Evolutionary conservation across 2,329 filamentous ascomycete species (phyloP).

Genomic region (Alternaria burnsii): DNA sequence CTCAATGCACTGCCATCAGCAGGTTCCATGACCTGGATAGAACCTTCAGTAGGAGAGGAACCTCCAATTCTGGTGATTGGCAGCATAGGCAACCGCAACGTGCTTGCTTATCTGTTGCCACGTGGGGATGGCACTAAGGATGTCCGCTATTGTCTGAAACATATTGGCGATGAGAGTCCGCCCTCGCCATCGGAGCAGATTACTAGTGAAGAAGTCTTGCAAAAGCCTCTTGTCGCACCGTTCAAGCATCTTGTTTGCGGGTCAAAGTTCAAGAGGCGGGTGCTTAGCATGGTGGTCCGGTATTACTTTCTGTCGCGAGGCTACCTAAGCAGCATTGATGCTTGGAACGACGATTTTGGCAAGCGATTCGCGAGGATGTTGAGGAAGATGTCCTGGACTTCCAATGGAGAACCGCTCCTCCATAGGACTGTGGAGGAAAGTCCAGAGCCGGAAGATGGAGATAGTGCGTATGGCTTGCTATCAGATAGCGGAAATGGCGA

Average conservation of each 20-base stretch:
- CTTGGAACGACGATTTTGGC: slow-evolving; percentile 10
- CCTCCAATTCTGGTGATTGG: slow-evolving; percentile 11
- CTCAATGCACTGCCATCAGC: slow-evolving; percentile 14
- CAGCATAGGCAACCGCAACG: neutral
- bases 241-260: slow-evolving; percentile 14
- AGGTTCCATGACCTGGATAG: slow-evolving; percentile 15
- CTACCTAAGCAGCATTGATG: slow-evolving; percentile 1
- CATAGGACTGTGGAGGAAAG: slow-evolving; percentile 13
- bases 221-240: slow-evolving; percentile 12
- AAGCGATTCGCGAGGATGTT: slow-evolving; percentile 7
- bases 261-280: slow-evolving; percentile 8
- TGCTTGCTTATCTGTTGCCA: slow-evolving; percentile 15
- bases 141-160: slow-evolving; percentile 11
- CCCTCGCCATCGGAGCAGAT: neutral
- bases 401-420: neutral
- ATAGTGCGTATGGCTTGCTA: slow-evolving; percentile 7
- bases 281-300: slow-evolving; percentile 16
- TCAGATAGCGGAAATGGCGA: slow-evolving; percentile 1
- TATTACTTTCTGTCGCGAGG: slow-evolving; percentile 18
- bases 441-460: slow-evolving; percentile 14
- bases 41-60: neutral
- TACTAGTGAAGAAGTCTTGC: slow-evolving; percentile 9
- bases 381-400: neutral
- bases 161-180: neutral
- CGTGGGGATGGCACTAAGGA: slow-evolving; percentile 14